Evolutionary conservation across 371 early-diverging fungal genomes (phyloP), one percentile per base, ranked within the genome.

Genomic region (Smittium culicis): DNA sequence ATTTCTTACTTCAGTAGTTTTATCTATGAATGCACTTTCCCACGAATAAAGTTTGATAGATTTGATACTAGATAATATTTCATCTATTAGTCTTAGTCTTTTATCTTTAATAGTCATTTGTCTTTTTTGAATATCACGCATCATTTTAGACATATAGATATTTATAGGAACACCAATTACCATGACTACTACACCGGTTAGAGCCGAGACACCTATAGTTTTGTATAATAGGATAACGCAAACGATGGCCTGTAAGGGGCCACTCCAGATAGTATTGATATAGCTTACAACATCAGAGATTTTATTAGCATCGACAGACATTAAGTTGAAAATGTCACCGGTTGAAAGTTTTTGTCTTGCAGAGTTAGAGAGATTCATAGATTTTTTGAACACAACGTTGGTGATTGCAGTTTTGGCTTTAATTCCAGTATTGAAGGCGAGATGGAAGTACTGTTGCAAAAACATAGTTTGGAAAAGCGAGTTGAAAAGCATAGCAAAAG

Each of bases 61-160:
- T 71, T 91, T 90, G 72, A 96, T 95, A 17, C 94, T 95, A 67
- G 87, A 88, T 67, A 98, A 75, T 8, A 94, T 75, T 79, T 97
- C 98, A 76, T 95, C 88, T 89, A 93, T 93, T 70, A 92, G 72
- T 77, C 90, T 91, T 66, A 93, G 88, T 70, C 97, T 83, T 25
- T 77, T 73, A 74, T 96, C 96, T 78, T 93, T 93, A 77, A 88
- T 91, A 27, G 81, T 83, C 94, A 95, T 93, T 73, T 93, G 90
- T 34, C 79, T 77, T 80, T 90, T 88, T 74, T 92, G 89, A 33
- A 86, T 78, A 8, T 72, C 77, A 33, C 89, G 85, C 81, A 90
- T 86, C 65, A 71, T 79, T 29, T 77, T 76, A 1, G 85, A 83
- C 61, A 87, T 67, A 25, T 73, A 75, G 1, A 84, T 85, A 66